Percentiles rank a stretch among this genome's conserved stretches.
phyloP scores from a whole-genome alignment of 1,284 basidiomycete genomes.

The Cutaneotrichosporon dermatis region DNA sequence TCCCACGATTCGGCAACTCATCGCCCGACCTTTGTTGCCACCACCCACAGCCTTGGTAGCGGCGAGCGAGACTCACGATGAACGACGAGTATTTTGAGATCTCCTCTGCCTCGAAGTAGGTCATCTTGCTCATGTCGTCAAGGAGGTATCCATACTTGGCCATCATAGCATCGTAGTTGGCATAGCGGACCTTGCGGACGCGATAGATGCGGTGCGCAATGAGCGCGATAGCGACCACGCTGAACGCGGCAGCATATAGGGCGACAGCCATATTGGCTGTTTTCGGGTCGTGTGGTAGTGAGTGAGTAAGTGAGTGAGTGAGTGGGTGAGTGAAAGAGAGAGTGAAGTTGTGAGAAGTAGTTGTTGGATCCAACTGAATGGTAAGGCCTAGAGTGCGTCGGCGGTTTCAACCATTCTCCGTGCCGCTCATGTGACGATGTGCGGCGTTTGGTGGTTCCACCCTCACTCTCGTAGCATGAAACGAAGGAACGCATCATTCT shows the following conservation, averaged over 20 bases:
- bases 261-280: neutral
- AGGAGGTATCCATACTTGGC: constrained; percentile 6
- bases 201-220: neutral
- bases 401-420: no score
- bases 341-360: no score
- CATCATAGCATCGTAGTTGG: constrained; percentile 2
- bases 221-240: neutral
- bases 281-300: neutral
- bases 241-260: neutral
- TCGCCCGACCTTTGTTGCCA: neutral
- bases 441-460: no score
- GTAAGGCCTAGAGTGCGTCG: no score
- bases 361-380: no score
- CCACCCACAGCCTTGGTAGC: neutral
- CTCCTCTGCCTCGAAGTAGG: constrained; percentile 15
- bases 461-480: no score
- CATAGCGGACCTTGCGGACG: constrained; percentile 14
- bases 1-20: no score
- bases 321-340: neutral
- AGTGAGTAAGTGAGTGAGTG: neutral
- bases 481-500: no score
- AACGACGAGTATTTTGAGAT: constrained; percentile 10
- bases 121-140: constrained; percentile 12
- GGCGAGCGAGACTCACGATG: constrained; percentile 5
- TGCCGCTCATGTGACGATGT: neutral